Percentiles rank a stretch among this genome's conserved stretches.
phyloP scores from a whole-genome alignment of 164 flowering plant species.

The Echeveria elegans region DNA sequence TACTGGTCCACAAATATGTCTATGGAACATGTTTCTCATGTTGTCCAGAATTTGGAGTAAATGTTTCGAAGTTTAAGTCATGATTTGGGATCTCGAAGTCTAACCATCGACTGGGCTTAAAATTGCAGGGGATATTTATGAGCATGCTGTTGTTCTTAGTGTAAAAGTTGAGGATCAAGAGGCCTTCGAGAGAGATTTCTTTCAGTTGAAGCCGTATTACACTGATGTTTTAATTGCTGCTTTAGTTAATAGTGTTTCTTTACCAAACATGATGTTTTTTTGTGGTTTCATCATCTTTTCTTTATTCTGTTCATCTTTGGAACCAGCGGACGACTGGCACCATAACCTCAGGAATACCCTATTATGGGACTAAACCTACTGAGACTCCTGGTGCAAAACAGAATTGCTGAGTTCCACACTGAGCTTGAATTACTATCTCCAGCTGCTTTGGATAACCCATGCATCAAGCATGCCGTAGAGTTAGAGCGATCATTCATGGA shows the following conservation, averaged over 20 bases:
- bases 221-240: constrained; percentile 37
- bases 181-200: constrained; percentile 92
- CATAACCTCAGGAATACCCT: background rate
- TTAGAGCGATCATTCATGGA: background rate
- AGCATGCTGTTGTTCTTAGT: constrained; percentile 91
- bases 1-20: background rate
- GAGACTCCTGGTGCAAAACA: background rate
- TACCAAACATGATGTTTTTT: background rate
- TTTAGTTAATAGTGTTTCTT: background rate
- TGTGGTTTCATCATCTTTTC: background rate
- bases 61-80: background rate
- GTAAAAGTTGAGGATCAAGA: constrained; percentile 88
- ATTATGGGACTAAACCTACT: background rate
- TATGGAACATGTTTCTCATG: background rate
- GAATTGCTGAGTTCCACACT: background rate
- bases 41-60: no score
- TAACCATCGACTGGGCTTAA: background rate
- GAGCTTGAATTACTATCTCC: background rate
- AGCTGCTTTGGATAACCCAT: background rate
- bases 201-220: constrained; percentile 90
- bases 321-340: background rate
- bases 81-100: background rate
- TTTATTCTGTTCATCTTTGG: no score
- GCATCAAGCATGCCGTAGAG: constrained; percentile 1
- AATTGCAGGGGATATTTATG: constrained; percentile 71